phyloP scores from a whole-genome alignment of 106 monocot genomes.

The Dendrobium nobile region DNA sequence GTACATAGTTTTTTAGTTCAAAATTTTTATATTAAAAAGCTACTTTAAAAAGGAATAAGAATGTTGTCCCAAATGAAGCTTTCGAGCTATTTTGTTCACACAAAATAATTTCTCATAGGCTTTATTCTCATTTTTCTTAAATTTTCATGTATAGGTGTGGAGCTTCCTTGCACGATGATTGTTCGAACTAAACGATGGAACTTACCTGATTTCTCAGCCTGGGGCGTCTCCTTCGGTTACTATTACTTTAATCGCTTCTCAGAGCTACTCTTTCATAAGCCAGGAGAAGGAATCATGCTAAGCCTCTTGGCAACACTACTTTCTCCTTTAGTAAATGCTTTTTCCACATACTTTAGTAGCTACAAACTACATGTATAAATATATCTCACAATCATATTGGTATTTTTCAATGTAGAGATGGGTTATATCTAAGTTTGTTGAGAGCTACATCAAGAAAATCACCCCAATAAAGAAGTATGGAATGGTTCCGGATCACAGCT shows the following conservation, averaged over 20 bases:
- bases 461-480: constrained; percentile 51
- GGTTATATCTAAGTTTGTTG: constrained; percentile 45
- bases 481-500: constrained; percentile 35
- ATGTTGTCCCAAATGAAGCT: too few species aligned
- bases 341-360: constrained; percentile 1
- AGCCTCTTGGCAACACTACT: too few species aligned
- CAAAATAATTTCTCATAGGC: too few species aligned
- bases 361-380: too few species aligned
- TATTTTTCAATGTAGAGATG: constrained; percentile 31
- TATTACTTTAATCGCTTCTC: constrained; percentile 53
- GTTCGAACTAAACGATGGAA: constrained; percentile 38
- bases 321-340: too few species aligned
- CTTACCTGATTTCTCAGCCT: constrained; percentile 19
- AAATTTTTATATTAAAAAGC: too few species aligned
- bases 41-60: too few species aligned
- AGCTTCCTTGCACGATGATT: constrained; percentile 54
- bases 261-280: constrained; percentile 30
- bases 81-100: too few species aligned
- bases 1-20: too few species aligned
- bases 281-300: too few species aligned
- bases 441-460: constrained; percentile 45
- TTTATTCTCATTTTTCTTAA: neutral
- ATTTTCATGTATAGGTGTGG: constrained; percentile 14
- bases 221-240: constrained; percentile 33
- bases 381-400: neutral